Base-by-base conservation (phyloP, 2,329 filamentous ascomycete genomes). In the Ophiostoma ulmi region DNA sequence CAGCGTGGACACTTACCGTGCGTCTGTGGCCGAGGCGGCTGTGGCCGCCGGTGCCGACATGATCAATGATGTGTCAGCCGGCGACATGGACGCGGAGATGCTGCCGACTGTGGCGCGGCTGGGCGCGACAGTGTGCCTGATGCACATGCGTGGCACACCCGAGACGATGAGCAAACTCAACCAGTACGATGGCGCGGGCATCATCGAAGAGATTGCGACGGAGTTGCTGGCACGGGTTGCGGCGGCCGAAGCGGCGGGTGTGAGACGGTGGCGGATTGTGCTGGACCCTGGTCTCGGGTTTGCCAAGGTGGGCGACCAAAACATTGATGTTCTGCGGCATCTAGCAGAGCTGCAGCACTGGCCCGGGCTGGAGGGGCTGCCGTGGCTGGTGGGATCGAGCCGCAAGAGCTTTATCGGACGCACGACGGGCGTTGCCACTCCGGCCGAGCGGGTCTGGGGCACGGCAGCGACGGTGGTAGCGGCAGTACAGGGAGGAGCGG, bases 241-340 rank as follows among this genome's bases (percentile, higher is more conserved):
- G 0, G 91, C 87, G 1, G 95, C 95, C 31, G 85, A 96, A 79
- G 85, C 83, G 17, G 93, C 93, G 0, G 95, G 95, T 0, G 87
- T 99, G 63, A 86, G 92, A 4, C 89, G 94, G 67, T 99, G 95
- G 95, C 91, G 94, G 74, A 96, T 99, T 74, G 89, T 98, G 44
- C 87, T 98, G 1, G 95, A 99, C 78, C 95, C 95, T 0, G 95
- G 95, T 0, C 87, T 99, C 41, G 95, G 95, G 0, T 99, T 99
- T 78, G 93, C 95, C 70, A 99, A 99, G 82, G 89, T 87, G 0
- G 83, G 85, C 70, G 83, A 85, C 58, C 93, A 97, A 78, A 97
- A 97, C 79, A 81, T 97, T 2, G 88, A 93, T 75, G 81, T 99
- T 2, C 81, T 99, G 44, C 84, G 91, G 10, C 81, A 87, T 1